These are phyloP conservation scores for Alisma plantagoaquatica DNA, from an alignment of 106 monocot genomes.

Conservation along the genomic window DNA sequence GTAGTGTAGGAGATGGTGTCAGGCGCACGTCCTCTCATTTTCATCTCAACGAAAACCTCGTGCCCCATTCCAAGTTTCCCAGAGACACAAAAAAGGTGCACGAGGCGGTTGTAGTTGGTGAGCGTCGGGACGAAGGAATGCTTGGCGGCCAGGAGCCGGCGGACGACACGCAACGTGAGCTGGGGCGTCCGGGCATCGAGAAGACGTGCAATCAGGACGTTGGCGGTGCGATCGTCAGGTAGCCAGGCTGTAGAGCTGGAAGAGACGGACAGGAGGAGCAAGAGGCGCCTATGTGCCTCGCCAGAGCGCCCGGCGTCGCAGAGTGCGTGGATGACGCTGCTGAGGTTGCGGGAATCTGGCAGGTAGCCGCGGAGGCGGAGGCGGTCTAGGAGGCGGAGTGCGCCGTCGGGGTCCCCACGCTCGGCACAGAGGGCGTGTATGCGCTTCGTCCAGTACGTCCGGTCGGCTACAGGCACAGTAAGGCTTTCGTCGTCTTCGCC, in stretches of 20 bases:
- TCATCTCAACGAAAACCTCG: slow-evolving; percentile 32
- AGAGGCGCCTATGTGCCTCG: slow-evolving; percentile 77
- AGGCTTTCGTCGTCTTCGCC: too few relatives aligned
- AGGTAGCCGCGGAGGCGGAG: slow-evolving; percentile 46
- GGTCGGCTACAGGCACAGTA: too few relatives aligned
- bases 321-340: slow-evolving; percentile 46
- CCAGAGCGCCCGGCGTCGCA: slow-evolving; percentile 40
- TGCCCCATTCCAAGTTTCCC: slow-evolving; percentile 16
- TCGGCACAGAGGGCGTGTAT: slow-evolving; percentile 25
- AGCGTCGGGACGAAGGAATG: slow-evolving; percentile 45
- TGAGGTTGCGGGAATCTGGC: slow-evolving; percentile 35
- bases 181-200: slow-evolving; percentile 43
- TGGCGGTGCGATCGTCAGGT: slow-evolving; percentile 45
- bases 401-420: slow-evolving; percentile 23
- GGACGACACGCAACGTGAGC: slow-evolving; percentile 37
- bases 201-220: slow-evolving; percentile 50
- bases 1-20: slow-evolving; percentile 49
- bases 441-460: too few relatives aligned
- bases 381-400: slow-evolving; percentile 54
- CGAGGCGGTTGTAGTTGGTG: slow-evolving; percentile 56
- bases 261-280: slow-evolving; percentile 28
- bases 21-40: slow-evolving; percentile 24
- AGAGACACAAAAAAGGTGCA: slow-evolving; percentile 35
- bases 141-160: slow-evolving; percentile 19
- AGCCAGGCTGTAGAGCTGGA: slow-evolving; percentile 15